These are phyloP conservation scores for Pythium sp. DNA, from an alignment of 352 stramenopile genomes.

Conservation along the genomic window DNA sequence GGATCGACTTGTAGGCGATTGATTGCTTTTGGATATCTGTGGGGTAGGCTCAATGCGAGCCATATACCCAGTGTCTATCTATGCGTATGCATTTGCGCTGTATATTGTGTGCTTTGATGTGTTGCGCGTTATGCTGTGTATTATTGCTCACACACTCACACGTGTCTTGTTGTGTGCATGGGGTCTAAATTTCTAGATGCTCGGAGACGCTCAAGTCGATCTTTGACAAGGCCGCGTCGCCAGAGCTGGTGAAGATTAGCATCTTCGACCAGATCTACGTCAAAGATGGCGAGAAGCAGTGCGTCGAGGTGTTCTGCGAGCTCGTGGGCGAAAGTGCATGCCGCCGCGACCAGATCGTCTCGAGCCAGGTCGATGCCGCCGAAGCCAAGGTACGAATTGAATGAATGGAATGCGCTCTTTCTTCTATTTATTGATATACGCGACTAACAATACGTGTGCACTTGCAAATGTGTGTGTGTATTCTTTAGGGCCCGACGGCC, in stretches of 20 bases:
- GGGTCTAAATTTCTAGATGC: constrained; percentile 26
- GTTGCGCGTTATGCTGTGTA: not conserved
- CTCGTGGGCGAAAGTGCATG: constrained; percentile 62
- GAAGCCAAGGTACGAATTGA: constrained; percentile 46
- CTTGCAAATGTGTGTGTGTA: not conserved
- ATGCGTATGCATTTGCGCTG: no score
- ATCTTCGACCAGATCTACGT: constrained; percentile 43
- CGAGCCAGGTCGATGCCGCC: constrained; percentile 61
- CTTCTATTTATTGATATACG: not conserved
- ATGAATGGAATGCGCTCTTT: not conserved
- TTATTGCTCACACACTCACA: not conserved
- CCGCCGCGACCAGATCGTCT: constrained; percentile 61
- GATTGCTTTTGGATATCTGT: not conserved
- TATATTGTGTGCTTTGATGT: not conserved
- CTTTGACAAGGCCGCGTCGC: constrained; percentile 56
- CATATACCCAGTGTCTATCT: not conserved
- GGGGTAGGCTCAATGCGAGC: not conserved
- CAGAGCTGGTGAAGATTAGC: constrained; percentile 21
- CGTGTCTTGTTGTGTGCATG: not conserved
- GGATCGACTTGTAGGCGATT: not conserved
- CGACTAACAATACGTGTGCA: not conserved
- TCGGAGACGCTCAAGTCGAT: constrained; percentile 78
- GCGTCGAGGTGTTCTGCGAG: constrained; percentile 62
- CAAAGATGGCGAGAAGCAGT: constrained; percentile 58
- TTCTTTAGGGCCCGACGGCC: constrained; percentile 52